phyloP scores from a whole-genome alignment of 2,329 filamentous ascomycete species.

The Trichothecium sympodiale region DNA sequence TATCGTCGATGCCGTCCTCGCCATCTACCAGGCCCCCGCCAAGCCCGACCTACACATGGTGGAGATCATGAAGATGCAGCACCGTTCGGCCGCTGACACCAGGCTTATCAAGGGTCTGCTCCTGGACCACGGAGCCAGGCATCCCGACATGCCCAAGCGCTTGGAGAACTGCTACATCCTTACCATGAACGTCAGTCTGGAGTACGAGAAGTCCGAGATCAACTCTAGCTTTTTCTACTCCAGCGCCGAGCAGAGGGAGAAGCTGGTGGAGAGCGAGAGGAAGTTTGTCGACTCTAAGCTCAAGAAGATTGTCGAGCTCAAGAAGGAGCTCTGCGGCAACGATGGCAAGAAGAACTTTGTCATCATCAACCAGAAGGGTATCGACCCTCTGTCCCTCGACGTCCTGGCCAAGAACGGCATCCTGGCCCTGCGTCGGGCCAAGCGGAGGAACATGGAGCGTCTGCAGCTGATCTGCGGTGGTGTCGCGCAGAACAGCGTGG shows the following conservation, averaged over 20 bases:
- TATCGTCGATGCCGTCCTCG: slow-evolving; percentile 91
- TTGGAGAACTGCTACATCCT: slow-evolving; percentile 93
- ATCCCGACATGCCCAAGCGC: slow-evolving; percentile 96
- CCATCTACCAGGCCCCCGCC: slow-evolving; percentile 78
- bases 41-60: slow-evolving; percentile 99
- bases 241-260: slow-evolving; percentile 90
- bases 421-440: slow-evolving; percentile 83
- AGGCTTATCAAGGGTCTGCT: slow-evolving; percentile 89
- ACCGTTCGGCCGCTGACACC: slow-evolving; percentile 89
- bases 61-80: slow-evolving; percentile 99
- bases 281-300: slow-evolving; percentile 93
- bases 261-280: slow-evolving; percentile 94
- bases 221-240: slow-evolving; percentile 99
- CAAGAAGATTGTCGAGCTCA: slow-evolving; percentile 93
- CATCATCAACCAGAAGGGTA: slow-evolving; percentile 98
- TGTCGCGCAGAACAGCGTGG: slow-evolving; percentile 86
- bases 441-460: slow-evolving; percentile 98
- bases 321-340: slow-evolving; percentile 92
- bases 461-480: slow-evolving; percentile 92
- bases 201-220: slow-evolving; percentile 99
- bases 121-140: slow-evolving; percentile 87
- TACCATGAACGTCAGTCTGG: slow-evolving; percentile 89
- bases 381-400: slow-evolving; percentile 90
- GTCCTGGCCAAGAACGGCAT: slow-evolving; percentile 98
- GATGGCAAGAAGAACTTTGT: slow-evolving; percentile 94